These are phyloP conservation scores for Ophiocordyceps camponoti-leonardi DNA, from an alignment of 2,329 filamentous ascomycete species.

Conservation along the genomic window DNA sequence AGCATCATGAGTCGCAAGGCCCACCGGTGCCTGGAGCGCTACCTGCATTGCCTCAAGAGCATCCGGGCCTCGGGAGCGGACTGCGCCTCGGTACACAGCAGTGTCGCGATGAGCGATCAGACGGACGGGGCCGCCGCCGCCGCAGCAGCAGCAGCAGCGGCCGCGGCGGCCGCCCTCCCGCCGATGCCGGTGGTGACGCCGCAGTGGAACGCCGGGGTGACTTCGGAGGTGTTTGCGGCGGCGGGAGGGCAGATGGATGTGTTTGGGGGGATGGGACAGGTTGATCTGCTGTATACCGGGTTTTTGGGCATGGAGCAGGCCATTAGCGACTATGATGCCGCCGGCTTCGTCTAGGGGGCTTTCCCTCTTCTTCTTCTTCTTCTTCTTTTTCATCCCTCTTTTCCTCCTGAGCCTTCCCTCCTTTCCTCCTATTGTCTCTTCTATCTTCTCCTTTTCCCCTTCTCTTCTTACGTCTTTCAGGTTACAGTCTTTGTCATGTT, in stretches of 20 bases:
- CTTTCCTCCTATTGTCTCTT: too few relatives aligned
- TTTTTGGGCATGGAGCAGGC: constrained; percentile 4
- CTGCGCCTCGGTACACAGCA: neutral
- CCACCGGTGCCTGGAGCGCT: constrained; percentile 7
- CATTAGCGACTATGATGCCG: constrained; percentile 7
- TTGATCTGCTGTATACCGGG: constrained; percentile 2
- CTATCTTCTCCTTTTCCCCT: too few relatives aligned
- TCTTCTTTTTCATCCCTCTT: too few relatives aligned
- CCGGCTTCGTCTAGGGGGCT: constrained; percentile 4
- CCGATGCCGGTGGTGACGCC: neutral
- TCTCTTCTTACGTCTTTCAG: too few relatives aligned
- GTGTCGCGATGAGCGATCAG: neutral
- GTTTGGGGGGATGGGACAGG: constrained; percentile 3
- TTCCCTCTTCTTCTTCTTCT: too few relatives aligned
- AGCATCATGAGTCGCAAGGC: constrained; percentile 9
- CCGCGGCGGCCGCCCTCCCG: neutral
- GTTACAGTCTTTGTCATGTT: too few relatives aligned
- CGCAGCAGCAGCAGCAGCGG: too few relatives aligned
- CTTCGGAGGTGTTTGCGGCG: neutral
- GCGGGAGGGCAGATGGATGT: neutral
- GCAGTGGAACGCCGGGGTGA: neutral
- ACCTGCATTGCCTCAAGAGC: constrained; percentile 5
- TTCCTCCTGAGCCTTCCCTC: too few relatives aligned
- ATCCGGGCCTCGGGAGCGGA: constrained; percentile 2
- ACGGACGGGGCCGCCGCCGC: too few relatives aligned